Conservation (phyloP, 2,329 filamentous ascomycete genomes). For the Fusarium denticulatum region DNA sequence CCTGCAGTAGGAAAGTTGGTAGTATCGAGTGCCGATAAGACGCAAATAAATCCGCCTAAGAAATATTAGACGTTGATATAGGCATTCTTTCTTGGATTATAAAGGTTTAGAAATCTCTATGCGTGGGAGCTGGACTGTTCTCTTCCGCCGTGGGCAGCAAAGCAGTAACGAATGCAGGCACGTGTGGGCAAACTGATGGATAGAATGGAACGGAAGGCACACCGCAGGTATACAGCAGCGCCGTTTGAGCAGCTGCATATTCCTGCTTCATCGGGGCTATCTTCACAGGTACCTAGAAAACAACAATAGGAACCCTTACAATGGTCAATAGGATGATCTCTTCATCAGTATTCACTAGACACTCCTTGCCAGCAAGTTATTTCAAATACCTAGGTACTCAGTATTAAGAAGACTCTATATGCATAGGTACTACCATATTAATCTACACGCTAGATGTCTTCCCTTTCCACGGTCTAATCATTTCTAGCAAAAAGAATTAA, state of each 20-base stretch:
- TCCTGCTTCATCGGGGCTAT: neutral
- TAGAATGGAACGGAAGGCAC: neutral
- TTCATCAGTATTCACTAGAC: neutral
- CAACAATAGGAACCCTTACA: neutral
- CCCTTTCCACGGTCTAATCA: neutral
- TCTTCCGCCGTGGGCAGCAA: neutral
- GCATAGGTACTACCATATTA: neutral
- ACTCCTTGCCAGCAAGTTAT: neutral
- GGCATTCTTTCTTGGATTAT: neutral
- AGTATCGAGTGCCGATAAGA: neutral
- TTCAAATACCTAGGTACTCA: neutral
- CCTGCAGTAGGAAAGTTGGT: neutral
- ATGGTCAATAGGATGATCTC: neutral
- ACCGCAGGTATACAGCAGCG: neutral
- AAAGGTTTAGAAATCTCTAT: neutral
- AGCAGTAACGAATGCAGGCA: neutral
- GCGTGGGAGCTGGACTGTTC: neutral
- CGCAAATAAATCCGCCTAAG: neutral
- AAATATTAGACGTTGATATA: neutral
- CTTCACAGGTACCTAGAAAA: neutral
- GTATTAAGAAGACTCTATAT: neutral
- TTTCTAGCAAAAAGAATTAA: neutral
- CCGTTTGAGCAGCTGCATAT: neutral
- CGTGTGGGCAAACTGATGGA: neutral
- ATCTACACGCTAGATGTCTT: neutral